Base-by-base conservation (phyloP, 768 basidiomycete species). In the Lentinus brumalis region DNA sequence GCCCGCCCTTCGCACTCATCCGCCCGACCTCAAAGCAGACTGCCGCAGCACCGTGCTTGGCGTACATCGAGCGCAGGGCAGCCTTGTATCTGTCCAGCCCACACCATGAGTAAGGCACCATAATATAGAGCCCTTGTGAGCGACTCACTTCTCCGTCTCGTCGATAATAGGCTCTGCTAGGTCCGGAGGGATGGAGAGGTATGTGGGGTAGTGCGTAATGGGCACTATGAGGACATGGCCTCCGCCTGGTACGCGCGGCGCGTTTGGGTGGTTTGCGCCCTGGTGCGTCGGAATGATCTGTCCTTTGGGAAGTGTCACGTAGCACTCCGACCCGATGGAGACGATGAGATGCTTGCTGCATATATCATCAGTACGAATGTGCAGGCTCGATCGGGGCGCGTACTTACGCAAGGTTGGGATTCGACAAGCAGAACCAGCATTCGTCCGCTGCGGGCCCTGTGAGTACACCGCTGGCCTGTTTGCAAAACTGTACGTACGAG, bases 361-460 rank as follows among this genome's bases (percentile, higher is more conserved):
- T 26, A 11, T 14, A 12, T 18, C 9, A 29, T 18, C 5, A 18
- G 8, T 7, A 4, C 18, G 26, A 7, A 26, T 26, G 21, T 14
- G 46, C 26, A 49, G 4, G 4, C 46, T 29, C 26, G 45, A 18
- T 5, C 12, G 9, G 18, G 31, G 39, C 1, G 16, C 21, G 41
- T 26, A 81, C 89, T 64, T 70, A 93, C 87, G 92, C 89, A 41
- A 98, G 79, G 66, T 86, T 88, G 1, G 96, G 96, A 71, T 98
- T 98, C 44, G 94, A 96, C 55, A 99, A 75, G 73, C 97, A 99
- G 78, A 99, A 98, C 96, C 96, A 98, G 74, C 96, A 98, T 73
- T 95, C 92, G 57, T 91, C 91, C 66, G 94, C 92, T 93, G 70
- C 50, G 64, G 45, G 16, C 32, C 39, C 38, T 39, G 50, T 44